Base-by-base conservation (phyloP, 352 stramenopile species). In the Vaucheria bursata region DNA sequence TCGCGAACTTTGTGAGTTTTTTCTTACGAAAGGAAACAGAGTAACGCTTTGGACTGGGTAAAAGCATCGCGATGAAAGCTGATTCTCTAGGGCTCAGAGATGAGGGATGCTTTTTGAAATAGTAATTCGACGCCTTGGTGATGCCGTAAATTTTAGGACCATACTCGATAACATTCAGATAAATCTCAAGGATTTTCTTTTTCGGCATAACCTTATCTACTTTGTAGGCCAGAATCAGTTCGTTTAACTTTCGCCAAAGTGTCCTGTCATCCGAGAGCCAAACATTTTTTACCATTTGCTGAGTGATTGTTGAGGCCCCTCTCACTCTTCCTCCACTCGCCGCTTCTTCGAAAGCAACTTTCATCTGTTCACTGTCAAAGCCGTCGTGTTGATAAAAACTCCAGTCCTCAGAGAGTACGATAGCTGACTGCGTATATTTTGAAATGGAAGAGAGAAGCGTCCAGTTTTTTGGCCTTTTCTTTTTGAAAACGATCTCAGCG, bases 221-320 rank as follows among this genome's bases (percentile, higher is more conserved):
- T 25, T 59, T 59, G 18, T 59, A 25, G 18, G 45, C 25, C 45
- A 59, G 45, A 59, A 59, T 59, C 25, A 59, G 18, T 59, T 59
- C 45, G 45, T 59, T 18, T 18, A 59, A 18, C 25, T 59, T 59
- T 18, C 45, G 45, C 18, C 18, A 18, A 25, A 59, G 12, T 18
- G 45, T 18, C 18, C 45, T 18, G 25, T 59, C 25, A 18, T 18
- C 18, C 45, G 45, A 59, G 25, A 59, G 45, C 18, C 18, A 59
- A 59, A 59, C 45, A 25, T 59, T 59, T 25, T 59, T 59, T 25
- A 59, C 45, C 45, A 59, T 25, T 59, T 59, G 45, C 45, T 59
- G 45, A 18, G 45, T 18, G 25, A 59, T 59, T 18, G 45, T 59
- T 18, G 12, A 18, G 12, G 45, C 45, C 45, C 45, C 45, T 18